Conservation (phyloP, 495 filamentous ascomycete species). For the Hapsidospora chrysogenum region DNA sequence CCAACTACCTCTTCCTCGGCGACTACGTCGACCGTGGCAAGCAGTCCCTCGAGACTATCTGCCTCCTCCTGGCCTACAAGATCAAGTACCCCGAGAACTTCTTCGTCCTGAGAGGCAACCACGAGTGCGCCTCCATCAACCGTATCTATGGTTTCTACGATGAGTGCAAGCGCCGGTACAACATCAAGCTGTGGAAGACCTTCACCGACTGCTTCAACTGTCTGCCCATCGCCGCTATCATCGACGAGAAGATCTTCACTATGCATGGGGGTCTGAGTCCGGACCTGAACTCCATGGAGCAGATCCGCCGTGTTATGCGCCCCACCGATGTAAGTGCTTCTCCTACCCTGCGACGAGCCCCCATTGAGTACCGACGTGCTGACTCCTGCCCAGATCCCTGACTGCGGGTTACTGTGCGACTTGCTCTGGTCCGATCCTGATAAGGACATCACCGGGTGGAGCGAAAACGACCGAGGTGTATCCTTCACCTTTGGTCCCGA, state of each 20-base stretch:
- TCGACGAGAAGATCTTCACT: conserved; percentile 99
- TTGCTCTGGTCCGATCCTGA: conserved; percentile 97
- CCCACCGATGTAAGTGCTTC: conserved; percentile 77
- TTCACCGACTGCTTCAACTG: conserved; percentile 99
- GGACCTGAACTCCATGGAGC: conserved; percentile 98
- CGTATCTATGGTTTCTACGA: conserved; percentile 99
- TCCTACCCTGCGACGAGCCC: conserved; percentile 3
- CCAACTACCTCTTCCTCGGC: conserved; percentile 98
- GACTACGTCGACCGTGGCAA: conserved; percentile 99
- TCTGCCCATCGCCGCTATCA: conserved; percentile 97
- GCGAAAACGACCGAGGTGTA: conserved; percentile 95
- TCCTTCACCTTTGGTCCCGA: conserved; percentile 99
- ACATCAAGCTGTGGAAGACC: conserved; percentile 99
- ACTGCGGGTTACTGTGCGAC: conserved; percentile 95
- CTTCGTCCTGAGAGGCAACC: conserved; percentile 96
- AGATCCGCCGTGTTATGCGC: conserved; percentile 96
- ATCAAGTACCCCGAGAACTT: conserved; percentile 99
- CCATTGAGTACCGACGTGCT: not conserved
- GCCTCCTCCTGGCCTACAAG: conserved; percentile 95
- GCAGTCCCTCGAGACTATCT: conserved; percentile 98
- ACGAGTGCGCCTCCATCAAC: conserved; percentile 99
- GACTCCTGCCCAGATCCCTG: conserved; percentile 60
- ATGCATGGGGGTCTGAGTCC: conserved; percentile 98
- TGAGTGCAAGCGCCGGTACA: conserved; percentile 97
- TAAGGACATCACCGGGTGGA: conserved; percentile 99